A percentile compares a stretch with the other conserved stretches of the same genome.
phyloP scores from a whole-genome alignment of 345 rosid species.

The Noccaea caerulescens region DNA sequence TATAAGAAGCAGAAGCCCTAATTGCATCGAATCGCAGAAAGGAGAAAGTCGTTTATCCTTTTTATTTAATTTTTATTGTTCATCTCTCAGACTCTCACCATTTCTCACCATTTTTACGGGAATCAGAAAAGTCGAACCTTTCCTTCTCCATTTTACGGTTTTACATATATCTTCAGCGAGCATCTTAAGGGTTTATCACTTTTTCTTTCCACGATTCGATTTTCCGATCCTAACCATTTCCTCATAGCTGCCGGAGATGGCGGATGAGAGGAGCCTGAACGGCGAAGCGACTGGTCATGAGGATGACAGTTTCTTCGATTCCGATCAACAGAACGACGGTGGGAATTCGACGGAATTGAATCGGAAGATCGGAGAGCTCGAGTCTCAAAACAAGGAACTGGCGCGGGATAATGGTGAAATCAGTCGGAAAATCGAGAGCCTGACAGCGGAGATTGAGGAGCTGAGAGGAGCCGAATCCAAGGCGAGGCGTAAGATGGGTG shows the following conservation, averaged over 20 bases:
- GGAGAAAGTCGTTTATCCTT: constrained; percentile 25
- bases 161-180: not conserved
- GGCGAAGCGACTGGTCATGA: constrained; percentile 49
- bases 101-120: not conserved
- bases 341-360: constrained; percentile 44
- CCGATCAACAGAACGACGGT: constrained; percentile 43
- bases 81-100: no score
- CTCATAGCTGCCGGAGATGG: constrained; percentile 44
- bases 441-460: constrained; percentile 52
- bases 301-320: constrained; percentile 47
- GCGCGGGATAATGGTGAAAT: constrained; percentile 45
- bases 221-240: not conserved
- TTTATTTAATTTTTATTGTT: not conserved
- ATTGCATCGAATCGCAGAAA: constrained; percentile 34
- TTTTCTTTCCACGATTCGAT: not conserved
- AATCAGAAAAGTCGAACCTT: constrained; percentile 29
- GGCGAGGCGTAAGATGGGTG: constrained; percentile 47
- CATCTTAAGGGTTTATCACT: constrained; percentile 33
- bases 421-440: constrained; percentile 43
- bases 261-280: constrained; percentile 49
- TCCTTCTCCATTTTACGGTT: not conserved
- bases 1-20: constrained; percentile 31
- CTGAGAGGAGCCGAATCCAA: constrained; percentile 47
- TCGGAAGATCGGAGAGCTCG: constrained; percentile 53
- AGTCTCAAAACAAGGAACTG: constrained; percentile 57